A percentile compares a stretch with the other conserved stretches of the same genome.
phyloP scores from a whole-genome alignment of 2,329 filamentous ascomycete genomes.

The Uncinocarpus reesii region DNA sequence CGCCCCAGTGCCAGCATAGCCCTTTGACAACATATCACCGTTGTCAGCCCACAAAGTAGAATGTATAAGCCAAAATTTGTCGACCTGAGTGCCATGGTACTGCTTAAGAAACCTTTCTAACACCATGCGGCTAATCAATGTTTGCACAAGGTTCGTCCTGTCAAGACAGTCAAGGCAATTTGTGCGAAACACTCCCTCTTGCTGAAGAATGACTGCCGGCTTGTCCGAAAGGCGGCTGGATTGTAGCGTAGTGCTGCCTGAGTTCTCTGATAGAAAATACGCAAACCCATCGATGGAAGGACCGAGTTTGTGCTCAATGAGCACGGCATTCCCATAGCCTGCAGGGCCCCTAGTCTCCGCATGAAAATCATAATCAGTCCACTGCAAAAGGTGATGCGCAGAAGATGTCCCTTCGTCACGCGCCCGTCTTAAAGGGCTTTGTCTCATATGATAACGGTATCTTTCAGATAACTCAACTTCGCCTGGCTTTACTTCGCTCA shows the following conservation, averaged over 20 bases:
- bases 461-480: slow-evolving; percentile 73
- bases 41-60: slow-evolving; percentile 95
- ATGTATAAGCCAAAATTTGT: slow-evolving; percentile 86
- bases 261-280: slow-evolving; percentile 77
- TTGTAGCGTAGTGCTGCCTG: slow-evolving; percentile 19
- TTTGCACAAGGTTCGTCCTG: slow-evolving; percentile 90
- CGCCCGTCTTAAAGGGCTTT: slow-evolving; percentile 58
- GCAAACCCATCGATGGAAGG: slow-evolving; percentile 75
- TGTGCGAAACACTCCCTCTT: slow-evolving; percentile 90
- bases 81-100: slow-evolving; percentile 54
- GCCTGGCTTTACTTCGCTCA: slow-evolving; percentile 79
- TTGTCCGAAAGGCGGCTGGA: slow-evolving; percentile 27
- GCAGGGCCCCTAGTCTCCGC: slow-evolving; percentile 78
- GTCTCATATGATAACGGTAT: slow-evolving; percentile 66
- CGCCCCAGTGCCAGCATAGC: slow-evolving; percentile 92
- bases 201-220: slow-evolving; percentile 65
- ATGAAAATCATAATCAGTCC: slow-evolving; percentile 93
- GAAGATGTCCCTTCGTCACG: slow-evolving; percentile 42
- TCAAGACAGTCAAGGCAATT: slow-evolving; percentile 96
- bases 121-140: slow-evolving; percentile 88
- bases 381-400: slow-evolving; percentile 64
- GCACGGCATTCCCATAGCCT: slow-evolving; percentile 82
- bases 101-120: slow-evolving; percentile 74
- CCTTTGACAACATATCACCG: slow-evolving; percentile 83
- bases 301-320: slow-evolving; percentile 69